These are phyloP conservation scores for Pythium aristosporum DNA, from an alignment of 352 stramenopile genomes.

Conservation along the genomic window DNA sequence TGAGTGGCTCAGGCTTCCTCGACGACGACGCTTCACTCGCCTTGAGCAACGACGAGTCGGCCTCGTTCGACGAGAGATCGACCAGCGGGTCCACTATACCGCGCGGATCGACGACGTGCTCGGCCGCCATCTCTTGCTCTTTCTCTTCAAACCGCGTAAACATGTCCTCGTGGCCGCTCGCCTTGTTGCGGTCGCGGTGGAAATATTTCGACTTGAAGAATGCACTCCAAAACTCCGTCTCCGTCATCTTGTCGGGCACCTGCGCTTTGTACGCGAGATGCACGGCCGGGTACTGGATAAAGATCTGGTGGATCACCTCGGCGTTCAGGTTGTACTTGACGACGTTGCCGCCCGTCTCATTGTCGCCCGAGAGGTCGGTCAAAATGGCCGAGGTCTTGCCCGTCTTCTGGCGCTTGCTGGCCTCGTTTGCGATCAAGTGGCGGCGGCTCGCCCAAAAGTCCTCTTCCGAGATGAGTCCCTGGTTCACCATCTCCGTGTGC, in stretches of 20 bases:
- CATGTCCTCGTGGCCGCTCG: conserved; percentile 73
- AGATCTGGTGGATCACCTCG: conserved; percentile 89
- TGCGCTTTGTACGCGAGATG: conserved; percentile 83
- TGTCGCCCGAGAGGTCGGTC: conserved; percentile 74
- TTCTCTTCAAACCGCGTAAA: conserved; percentile 86
- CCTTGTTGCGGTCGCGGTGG: conserved; percentile 82
- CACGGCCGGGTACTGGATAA: conserved; percentile 86
- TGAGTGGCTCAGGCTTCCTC: conserved; percentile 36
- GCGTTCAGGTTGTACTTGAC: conserved; percentile 91
- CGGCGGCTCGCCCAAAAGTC: conserved; percentile 85
- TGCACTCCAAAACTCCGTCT: conserved; percentile 85
- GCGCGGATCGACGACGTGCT: conserved; percentile 49
- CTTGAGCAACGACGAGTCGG: conserved; percentile 53
- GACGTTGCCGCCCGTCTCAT: conserved; percentile 66
- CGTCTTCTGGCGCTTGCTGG: conserved; percentile 83
- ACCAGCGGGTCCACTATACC: conserved; percentile 75
- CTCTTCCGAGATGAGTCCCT: conserved; percentile 81
- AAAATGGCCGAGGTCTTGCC: conserved; percentile 84
- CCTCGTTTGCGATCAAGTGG: conserved; percentile 81
- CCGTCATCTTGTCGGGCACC: conserved; percentile 88
- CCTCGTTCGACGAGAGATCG: conserved; percentile 70
- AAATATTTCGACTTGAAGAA: conserved; percentile 92
- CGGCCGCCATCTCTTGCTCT: conserved; percentile 54
- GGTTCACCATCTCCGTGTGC: conserved; percentile 87
- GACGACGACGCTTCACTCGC: conserved; percentile 30